Conservation (phyloP, 805 yeast genomes). For the Maudiozyma barnettii region DNA sequence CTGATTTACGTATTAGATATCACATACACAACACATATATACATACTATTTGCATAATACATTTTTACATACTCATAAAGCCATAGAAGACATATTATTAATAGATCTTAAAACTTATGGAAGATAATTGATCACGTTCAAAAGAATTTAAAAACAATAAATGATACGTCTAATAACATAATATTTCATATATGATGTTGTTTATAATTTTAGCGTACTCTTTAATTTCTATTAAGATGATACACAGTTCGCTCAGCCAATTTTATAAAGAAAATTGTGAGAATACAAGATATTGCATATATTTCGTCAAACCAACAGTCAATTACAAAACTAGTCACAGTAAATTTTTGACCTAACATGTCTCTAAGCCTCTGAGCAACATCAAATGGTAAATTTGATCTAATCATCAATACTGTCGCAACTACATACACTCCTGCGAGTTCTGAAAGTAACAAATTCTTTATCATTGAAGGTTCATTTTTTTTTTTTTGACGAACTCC, state of each 20-base stretch:
- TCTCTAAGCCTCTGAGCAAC: slow-evolving; percentile 27
- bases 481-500: not conserved
- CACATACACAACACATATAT: too few species aligned
- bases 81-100: too few species aligned
- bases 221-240: not conserved
- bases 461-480: slow-evolving; percentile 29
- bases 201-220: too few species aligned
- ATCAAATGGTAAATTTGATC: slow-evolving; percentile 31
- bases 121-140: too few species aligned
- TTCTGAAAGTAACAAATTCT: slow-evolving; percentile 32
- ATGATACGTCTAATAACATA: too few species aligned
- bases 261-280: slow-evolving; percentile 23
- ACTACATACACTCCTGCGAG: slow-evolving; percentile 33
- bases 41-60: too few species aligned
- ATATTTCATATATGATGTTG: too few species aligned
- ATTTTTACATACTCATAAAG: too few species aligned
- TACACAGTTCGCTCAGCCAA: slow-evolving; percentile 19
- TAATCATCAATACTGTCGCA: slow-evolving; percentile 32
- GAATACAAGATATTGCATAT: slow-evolving; percentile 26
- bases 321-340: slow-evolving; percentile 23
- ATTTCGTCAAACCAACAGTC: slow-evolving; percentile 36
- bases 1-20: not conserved
- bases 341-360: slow-evolving; percentile 26
- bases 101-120: too few species aligned
- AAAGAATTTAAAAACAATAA: too few species aligned